Base-by-base conservation (phyloP, 768 basidiomycete genomes). In the Podaxis carcinomalis region DNA sequence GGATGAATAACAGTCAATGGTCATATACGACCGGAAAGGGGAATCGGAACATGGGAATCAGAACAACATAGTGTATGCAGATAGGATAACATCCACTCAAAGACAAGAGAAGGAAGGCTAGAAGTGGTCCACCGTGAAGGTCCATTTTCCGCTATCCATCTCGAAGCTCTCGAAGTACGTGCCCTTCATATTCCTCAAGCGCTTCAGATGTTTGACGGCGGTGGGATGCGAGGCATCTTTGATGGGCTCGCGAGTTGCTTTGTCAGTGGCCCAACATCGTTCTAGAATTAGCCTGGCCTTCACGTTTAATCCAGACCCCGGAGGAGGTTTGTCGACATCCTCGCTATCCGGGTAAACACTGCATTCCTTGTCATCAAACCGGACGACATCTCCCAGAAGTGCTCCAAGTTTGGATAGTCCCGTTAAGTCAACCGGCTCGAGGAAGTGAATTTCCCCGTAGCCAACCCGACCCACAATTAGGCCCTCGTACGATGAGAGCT, bases 71-170 rank as follows among this genome's bases (percentile, higher is more conserved):
- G 47, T 32, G 23, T 28, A 61, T 51, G 62, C 37, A 57, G 42
- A 62, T 27, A 59, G 44, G 55, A 57, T 40, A 53, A 56, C 56
- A 63, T 37, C 35, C 59, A 42, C 23, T 39, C 14, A 14, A 44
- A n/a, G 19, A 16, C 28, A 62, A 46, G 25, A 28, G 27, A 51
- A 52, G 51, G 60, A 32, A 32, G n/a, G 59, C 82, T 74, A 93
- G 79, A 98, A 99, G 77, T 96, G 93, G 70, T 94, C 88, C 63
- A 98, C 97, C 32, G 81, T 86, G 76, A 99, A 98, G 53, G 86
- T 89, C 96, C 96, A 98, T 73, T 83, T 88, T 55, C 97, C 97
- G 67, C 87, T 85, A 66, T 78, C 78, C 57, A 86, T 80, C 61
- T 94, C 89, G 72, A 91, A 98, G 68, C 75, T 76, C 70, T 91